Conservation (phyloP, 176 grass and related monocot species). For the Tuctoria greenei region DNA sequence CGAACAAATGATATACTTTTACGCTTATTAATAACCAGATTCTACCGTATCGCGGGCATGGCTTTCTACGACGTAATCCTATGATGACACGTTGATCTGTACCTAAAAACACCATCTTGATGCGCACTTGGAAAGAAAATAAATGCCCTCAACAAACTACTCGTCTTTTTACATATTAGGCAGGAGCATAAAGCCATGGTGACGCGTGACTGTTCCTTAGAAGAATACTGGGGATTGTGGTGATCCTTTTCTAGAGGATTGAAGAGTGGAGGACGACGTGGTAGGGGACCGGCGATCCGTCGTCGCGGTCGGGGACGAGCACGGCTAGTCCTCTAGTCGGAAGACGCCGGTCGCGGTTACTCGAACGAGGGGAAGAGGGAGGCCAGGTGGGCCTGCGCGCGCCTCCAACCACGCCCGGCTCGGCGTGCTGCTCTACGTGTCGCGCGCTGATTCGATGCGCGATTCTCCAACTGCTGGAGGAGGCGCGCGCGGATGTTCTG, state of each 20-base stretch:
- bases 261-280: slow-evolving; percentile 17
- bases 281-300: background rate
- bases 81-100: too few species aligned
- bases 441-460: background rate
- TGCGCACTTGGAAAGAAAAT: too few species aligned
- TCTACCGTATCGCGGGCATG: too few species aligned
- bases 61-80: too few species aligned
- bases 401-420: background rate
- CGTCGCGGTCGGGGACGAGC: background rate
- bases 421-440: slow-evolving; percentile 28
- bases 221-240: background rate
- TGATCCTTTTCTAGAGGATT: background rate
- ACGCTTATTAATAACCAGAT: too few species aligned
- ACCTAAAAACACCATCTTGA: too few species aligned
- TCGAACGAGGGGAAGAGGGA: background rate
- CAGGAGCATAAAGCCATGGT: background rate
- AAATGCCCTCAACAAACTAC: background rate
- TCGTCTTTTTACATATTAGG: background rate
- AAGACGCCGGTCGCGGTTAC: background rate
- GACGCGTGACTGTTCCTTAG: background rate
- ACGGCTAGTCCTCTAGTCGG: background rate
- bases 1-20: too few species aligned
- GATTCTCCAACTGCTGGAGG: slow-evolving; percentile 1
- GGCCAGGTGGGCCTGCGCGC: slow-evolving; percentile 3
- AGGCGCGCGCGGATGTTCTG: slow-evolving; percentile 11